phyloP scores from a whole-genome alignment of 176 grass and related monocot species.

The Eragrostis nindensis region DNA sequence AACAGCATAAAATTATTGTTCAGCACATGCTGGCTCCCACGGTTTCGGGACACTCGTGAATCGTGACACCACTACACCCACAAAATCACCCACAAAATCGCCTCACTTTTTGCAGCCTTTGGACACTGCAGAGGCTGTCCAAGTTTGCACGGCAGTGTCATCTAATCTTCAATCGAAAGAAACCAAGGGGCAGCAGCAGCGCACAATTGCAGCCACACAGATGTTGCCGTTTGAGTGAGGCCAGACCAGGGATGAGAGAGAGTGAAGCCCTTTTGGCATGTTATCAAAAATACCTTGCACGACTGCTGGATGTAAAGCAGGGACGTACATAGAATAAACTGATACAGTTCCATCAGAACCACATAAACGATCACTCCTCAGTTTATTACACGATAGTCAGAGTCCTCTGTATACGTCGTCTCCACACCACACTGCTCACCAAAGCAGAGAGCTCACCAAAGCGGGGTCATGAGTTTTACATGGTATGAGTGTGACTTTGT shows the following conservation, averaged over 20 bases:
- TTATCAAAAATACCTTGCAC: not conserved
- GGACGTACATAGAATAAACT: not conserved
- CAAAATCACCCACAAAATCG: not conserved
- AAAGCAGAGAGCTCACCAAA: too few species aligned
- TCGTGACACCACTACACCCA: too few species aligned
- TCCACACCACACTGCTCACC: too few species aligned
- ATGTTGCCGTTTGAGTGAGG: conserved; percentile 7
- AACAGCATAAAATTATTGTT: not conserved
- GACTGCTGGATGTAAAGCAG: not conserved
- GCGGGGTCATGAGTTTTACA: not conserved
- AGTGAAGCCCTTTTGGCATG: conserved; percentile 13
- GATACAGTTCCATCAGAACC: not conserved
- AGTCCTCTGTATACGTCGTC: too few species aligned
- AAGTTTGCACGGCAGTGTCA: not conserved
- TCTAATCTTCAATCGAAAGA: not conserved
- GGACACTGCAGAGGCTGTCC: too few species aligned
- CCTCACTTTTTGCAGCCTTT: not conserved
- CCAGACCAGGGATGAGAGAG: not conserved
- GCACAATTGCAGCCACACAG: conserved; percentile 20
- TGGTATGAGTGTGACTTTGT: not conserved
- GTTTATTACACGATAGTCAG: too few species aligned
- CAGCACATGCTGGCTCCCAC: not conserved
- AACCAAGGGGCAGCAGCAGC: not conserved
- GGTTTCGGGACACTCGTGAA: not conserved
- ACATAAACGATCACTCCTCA: not conserved